A percentile compares a stretch with the other conserved stretches of the same genome.
These are phyloP conservation scores for Orychophragmus violaceus DNA, from an alignment of 345 rosid genomes.

Conservation along the genomic window DNA sequence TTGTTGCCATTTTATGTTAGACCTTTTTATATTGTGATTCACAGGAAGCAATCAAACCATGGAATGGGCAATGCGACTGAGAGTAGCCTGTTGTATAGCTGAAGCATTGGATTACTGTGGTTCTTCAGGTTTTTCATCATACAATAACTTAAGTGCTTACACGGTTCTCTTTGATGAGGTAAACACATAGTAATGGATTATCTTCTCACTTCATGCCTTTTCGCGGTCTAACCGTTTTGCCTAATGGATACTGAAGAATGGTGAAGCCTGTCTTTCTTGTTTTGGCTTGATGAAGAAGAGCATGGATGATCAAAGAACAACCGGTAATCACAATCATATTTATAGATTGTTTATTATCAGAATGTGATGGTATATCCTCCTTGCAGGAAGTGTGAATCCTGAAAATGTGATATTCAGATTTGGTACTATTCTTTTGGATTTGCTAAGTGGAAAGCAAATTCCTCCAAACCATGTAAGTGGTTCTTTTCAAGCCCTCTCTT, in stretches of 20 bases:
- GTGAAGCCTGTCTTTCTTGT: conserved; percentile 89
- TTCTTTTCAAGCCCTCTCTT: not conserved
- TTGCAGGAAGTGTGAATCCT: conserved; percentile 67
- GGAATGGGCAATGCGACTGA: conserved; percentile 71
- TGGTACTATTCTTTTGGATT: conserved; percentile 69
- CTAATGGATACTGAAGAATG: conserved; percentile 42
- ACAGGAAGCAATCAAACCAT: conserved; percentile 79
- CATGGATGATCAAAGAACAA: conserved; percentile 56
- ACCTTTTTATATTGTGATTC: not conserved
- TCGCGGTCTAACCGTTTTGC: not conserved
- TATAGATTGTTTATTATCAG: not conserved
- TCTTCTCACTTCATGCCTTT: too few species aligned
- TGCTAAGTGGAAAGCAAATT: conserved; percentile 73
- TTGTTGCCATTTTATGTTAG: not conserved
- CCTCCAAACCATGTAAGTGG: conserved; percentile 78
- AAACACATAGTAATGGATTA: not conserved
- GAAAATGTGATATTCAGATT: conserved; percentile 68
- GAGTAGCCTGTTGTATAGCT: conserved; percentile 67
- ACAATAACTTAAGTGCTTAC: conserved; percentile 73
- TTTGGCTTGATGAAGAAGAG: conserved; percentile 83
- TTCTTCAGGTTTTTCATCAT: conserved; percentile 54
- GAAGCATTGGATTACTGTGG: conserved; percentile 77
- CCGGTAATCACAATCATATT: too few species aligned
- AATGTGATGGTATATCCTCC: not conserved
- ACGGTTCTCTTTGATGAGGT: conserved; percentile 92